Percentiles rank a stretch among this genome's conserved stretches.
Conservation (phyloP, 805 yeast species). For the Myxozyma mucilagina region DNA sequence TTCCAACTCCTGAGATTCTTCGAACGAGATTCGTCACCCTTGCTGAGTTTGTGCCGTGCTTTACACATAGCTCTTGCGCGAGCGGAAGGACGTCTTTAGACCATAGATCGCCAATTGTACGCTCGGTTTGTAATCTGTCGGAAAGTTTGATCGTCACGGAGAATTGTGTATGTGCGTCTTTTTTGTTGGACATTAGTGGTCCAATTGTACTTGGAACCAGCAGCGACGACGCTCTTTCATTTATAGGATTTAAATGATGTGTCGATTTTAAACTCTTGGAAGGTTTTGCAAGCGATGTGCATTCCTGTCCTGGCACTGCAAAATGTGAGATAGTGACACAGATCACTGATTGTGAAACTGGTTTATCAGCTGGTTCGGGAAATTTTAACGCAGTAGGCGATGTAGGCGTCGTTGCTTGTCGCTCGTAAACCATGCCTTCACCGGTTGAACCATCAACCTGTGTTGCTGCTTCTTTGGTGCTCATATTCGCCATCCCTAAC, state of each 20-base stretch:
- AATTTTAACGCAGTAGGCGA: not conserved
- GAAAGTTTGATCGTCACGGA: conserved; percentile 16
- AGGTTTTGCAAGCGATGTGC: too few relatives aligned
- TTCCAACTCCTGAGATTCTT: conserved; percentile 10
- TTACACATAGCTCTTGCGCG: conserved; percentile 10
- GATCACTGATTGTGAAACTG: not conserved
- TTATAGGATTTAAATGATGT: too few relatives aligned
- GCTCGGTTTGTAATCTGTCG: conserved; percentile 13
- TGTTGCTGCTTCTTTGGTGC: not conserved
- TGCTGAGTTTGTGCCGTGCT: not conserved
- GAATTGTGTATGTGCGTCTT: not conserved
- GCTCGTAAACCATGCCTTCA: not conserved
- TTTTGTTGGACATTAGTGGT: not conserved
- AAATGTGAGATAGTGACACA: conserved; percentile 8
- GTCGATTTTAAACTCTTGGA: too few relatives aligned
- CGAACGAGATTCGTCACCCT: conserved; percentile 4
- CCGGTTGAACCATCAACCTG: not conserved
- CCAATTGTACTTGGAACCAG: not conserved
- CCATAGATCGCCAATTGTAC: conserved; percentile 12
- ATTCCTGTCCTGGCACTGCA: not conserved
- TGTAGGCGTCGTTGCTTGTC: not conserved
- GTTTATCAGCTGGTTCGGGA: not conserved
- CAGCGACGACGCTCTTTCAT: not conserved
- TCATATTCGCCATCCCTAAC: not conserved
- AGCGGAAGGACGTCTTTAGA: conserved; percentile 11